Evolutionary conservation across 192 early-diverging fungal species (phyloP).

Genomic region (Coemansia erecta): DNA sequence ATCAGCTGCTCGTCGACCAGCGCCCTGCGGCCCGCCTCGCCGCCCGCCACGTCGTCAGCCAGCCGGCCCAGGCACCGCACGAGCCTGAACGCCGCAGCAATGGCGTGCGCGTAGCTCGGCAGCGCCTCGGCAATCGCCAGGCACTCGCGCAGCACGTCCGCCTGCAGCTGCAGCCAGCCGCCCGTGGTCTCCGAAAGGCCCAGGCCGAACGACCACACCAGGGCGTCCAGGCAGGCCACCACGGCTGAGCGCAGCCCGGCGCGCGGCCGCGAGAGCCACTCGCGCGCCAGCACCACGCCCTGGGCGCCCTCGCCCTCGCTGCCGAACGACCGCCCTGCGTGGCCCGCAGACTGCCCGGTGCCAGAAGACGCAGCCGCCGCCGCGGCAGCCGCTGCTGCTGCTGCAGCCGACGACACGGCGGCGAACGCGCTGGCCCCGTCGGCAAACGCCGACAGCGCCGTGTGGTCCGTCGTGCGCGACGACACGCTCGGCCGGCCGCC

Average conservation of each 20-base stretch:
- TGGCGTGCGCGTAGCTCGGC: conserved; percentile 45
- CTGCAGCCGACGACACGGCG: conserved; percentile 35
- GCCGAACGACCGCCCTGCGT: conserved; percentile 12
- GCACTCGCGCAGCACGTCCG: conserved; percentile 43
- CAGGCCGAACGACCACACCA: conserved; percentile 20
- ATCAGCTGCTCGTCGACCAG: conserved; percentile 44
- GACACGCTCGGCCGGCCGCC: conserved; percentile 11
- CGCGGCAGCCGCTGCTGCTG: no score
- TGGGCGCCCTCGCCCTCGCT: background rate
- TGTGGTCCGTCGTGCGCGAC: conserved; percentile 12
- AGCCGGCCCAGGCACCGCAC: conserved; percentile 34
- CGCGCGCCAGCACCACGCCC: conserved; percentile 7
- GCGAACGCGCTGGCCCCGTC: conserved; percentile 46
- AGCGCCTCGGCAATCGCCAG: conserved; percentile 42
- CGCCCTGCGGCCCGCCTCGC: conserved; percentile 14
- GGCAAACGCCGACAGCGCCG: conserved; percentile 31
- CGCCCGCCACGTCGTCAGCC: conserved; percentile 7
- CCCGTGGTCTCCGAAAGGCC: background rate
- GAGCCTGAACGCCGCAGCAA: conserved; percentile 31
- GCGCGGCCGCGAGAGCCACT: conserved; percentile 23
- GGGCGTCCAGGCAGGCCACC: conserved; percentile 32
- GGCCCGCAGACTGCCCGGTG: conserved; percentile 10
- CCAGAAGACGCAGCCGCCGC: conserved; percentile 9
- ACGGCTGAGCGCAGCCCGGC: conserved; percentile 17
- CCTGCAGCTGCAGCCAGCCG: conserved; percentile 39